These are phyloP conservation scores for Clavispora phyllophila DNA, from an alignment of 805 yeast species.

Conservation along the genomic window DNA sequence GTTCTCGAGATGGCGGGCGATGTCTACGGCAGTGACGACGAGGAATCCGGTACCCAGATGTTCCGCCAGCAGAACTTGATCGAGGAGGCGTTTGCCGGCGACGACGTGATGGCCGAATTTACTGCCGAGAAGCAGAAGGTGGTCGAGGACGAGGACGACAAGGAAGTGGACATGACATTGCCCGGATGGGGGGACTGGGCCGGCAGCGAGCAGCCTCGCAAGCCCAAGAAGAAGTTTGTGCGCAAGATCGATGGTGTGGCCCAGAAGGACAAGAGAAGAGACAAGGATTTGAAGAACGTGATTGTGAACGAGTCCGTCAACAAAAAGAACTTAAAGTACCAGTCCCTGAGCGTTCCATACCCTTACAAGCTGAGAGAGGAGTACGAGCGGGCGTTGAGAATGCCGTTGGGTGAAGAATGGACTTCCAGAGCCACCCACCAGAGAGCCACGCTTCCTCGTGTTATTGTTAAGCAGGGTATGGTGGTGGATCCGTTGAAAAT, in stretches of 20 bases:
- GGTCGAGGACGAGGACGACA: conserved; percentile 75
- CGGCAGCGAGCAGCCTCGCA: conserved; percentile 45
- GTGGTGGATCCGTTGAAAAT: conserved; percentile 89
- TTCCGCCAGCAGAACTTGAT: conserved; percentile 80
- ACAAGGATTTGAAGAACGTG: conserved; percentile 70
- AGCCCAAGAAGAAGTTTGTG: conserved; percentile 54
- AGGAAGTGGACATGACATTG: conserved; percentile 75
- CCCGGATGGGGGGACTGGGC: conserved; percentile 97
- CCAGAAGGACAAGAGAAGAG: conserved; percentile 66
- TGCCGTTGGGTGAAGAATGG: conserved; percentile 99
- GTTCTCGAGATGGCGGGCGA: conserved; percentile 51
- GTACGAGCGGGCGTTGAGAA: conserved; percentile 86
- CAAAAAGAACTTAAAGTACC: conserved; percentile 81
- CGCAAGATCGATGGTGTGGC: conserved; percentile 76
- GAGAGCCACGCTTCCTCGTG: conserved; percentile 81
- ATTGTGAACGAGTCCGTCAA: conserved; percentile 84
- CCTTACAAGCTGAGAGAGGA: conserved; percentile 92
- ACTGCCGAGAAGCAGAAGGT: conserved; percentile 67
- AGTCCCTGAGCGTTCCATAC: conserved; percentile 86
- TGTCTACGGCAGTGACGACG: conserved; percentile 28
- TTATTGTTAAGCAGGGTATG: conserved; percentile 79
- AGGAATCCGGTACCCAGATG: conserved; percentile 40
- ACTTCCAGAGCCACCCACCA: conserved; percentile 83
- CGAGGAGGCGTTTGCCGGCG: conserved; percentile 94
- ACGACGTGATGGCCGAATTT: conserved; percentile 83